Evolutionary conservation across 129 eudicot species (phyloP).

Genomic region (Lactuca sativa): DNA sequence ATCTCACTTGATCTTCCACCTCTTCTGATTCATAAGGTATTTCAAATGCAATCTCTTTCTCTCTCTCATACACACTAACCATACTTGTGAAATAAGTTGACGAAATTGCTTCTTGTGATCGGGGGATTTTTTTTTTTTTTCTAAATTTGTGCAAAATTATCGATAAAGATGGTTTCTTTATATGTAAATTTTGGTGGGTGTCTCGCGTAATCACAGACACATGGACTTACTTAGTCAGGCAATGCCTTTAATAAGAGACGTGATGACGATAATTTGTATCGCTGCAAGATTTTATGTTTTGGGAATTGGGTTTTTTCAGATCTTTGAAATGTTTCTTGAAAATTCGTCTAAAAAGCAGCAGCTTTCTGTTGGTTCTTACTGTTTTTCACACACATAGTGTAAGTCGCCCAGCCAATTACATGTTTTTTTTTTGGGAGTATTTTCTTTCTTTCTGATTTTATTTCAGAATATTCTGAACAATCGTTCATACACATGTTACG

Average conservation of each 20-base stretch:
- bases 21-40: constrained; percentile 34
- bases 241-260: background rate
- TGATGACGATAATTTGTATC: background rate
- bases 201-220: constrained; percentile 9
- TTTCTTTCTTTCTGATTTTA: background rate
- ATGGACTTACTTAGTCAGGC: constrained; percentile 6
- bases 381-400: background rate
- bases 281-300: constrained; percentile 16
- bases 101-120: constrained; percentile 19
- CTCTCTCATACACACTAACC: background rate
- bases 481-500: too few relatives aligned
- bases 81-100: constrained; percentile 13
- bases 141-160: constrained; percentile 7
- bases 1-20: constrained; percentile 31
- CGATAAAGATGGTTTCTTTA: constrained; percentile 15
- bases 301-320: constrained; percentile 10
- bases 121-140: background rate
- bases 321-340: constrained; percentile 10
- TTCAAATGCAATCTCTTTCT: constrained; percentile 22
- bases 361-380: background rate
- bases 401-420: background rate
- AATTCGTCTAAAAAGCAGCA: constrained; percentile 1
- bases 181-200: constrained; percentile 7
- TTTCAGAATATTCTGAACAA: too few relatives aligned
- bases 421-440: background rate